A percentile compares a stretch with the other conserved stretches of the same genome.
These are phyloP conservation scores for Stemphylium beticola DNA, from an alignment of 2,329 filamentous ascomycete species.

Conservation along the genomic window DNA sequence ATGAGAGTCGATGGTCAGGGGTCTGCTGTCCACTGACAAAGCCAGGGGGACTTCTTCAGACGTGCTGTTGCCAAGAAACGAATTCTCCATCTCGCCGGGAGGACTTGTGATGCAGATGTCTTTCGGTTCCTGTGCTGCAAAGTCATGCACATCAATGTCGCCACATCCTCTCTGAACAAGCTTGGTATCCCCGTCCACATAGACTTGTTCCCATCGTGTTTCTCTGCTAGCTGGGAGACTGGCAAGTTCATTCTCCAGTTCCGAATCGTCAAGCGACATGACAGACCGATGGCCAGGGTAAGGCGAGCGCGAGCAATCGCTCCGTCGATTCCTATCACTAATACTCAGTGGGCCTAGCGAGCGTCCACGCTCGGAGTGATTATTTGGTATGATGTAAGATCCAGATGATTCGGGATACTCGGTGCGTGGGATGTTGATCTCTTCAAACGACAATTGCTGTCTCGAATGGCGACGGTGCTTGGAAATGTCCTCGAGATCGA, in stretches of 20 bases:
- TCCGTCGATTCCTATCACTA: conserved; percentile 38
- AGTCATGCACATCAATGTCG: conserved; percentile 42
- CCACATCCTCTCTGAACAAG: conserved; percentile 42
- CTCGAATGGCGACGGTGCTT: conserved; percentile 34
- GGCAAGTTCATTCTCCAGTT: conserved; percentile 45
- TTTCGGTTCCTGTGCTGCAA: conserved; percentile 39
- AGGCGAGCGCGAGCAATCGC: conserved; percentile 47
- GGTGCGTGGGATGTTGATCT: conserved; percentile 46
- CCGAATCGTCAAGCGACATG: conserved; percentile 49
- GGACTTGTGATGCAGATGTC: conserved; percentile 47
- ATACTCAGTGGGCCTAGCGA: conserved; percentile 26
- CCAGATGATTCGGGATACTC: conserved; percentile 54
- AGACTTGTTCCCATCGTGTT: conserved; percentile 48
- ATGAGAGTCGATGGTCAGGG: conserved; percentile 26
- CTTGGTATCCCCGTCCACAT: conserved; percentile 48
- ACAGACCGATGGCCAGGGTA: conserved; percentile 44
- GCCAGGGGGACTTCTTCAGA: conserved; percentile 34
- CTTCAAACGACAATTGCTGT: conserved; percentile 41
- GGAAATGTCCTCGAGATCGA: conserved; percentile 53
- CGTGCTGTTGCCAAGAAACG: conserved; percentile 32
- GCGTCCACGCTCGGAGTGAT: conserved; percentile 31
- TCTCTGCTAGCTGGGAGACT: conserved; percentile 44
- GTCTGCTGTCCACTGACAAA: conserved; percentile 30
- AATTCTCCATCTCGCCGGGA: conserved; percentile 38
- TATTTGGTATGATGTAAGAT: conserved; percentile 50